Evolutionary conservation across 495 filamentous ascomycete genomes (phyloP), one percentile per base, ranked within the genome.

Genomic region (Penicillium salamii): DNA sequence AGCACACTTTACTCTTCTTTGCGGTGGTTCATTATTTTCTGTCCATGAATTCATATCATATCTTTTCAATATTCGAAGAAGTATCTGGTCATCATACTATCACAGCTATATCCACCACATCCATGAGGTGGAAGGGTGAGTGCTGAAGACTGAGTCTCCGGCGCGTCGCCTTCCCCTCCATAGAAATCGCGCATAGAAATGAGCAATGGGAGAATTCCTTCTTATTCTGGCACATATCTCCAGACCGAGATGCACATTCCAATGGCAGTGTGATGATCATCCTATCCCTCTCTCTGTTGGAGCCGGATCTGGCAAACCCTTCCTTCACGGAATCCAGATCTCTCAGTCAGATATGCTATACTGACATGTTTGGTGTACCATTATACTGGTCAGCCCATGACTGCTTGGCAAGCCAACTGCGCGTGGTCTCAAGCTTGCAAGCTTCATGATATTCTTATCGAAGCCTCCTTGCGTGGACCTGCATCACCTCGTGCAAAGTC

Each of bases 181-280:
- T 59, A 24, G 42, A 59, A 52, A 55, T 55, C 48, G 56, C 52
- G 56, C 56, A 48, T 40, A 29, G 9, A 43, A n/a, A n/a, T n/a
- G 23, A 3, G 23, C 23, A 26, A 26, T 8, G 23, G 8, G 23
- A 8, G 42, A 12, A 39, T 32, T 42, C 13, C 42, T 24, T 31
- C 42, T 43, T 42, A 7, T 19, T 28, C 14, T 23, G 34, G 20
- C n/a, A 23, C 32, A 42, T 31, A 31, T 29, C 21, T 31, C 26
- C 36, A 37, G 34, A 18, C 24, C 33, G 29, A 42, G 45, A 42
- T 34, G 26, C n/a, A 53, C 60, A 63, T 63, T 63, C 60, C 60
- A 61, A 37, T 34, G 55, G 24, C 24, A 9, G 31, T 31, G 33
- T 38, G 47, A 33, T 37, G 43, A 51, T 53, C 54, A 23, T 41